A percentile compares a stretch with the other conserved stretches of the same genome.
These are phyloP conservation scores for Sanguinoderma infundibulare DNA, from an alignment of 1,284 basidiomycete genomes.

Conservation along the genomic window DNA sequence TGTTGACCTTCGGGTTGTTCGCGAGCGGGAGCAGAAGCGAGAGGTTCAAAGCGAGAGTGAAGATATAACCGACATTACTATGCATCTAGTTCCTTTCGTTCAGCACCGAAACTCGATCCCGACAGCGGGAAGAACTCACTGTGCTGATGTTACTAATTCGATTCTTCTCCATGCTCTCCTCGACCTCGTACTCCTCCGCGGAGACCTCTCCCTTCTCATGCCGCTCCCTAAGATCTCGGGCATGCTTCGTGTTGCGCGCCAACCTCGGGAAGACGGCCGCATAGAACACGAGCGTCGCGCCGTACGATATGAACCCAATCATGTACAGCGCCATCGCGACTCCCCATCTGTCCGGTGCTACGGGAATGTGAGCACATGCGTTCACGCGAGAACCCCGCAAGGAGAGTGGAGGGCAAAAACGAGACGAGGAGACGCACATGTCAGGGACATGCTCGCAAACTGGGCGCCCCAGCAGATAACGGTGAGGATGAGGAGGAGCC, in stretches of 20 bases:
- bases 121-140: conserved; percentile 44
- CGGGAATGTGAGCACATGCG: conserved; percentile 2
- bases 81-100: conserved; percentile 52
- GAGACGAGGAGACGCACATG: conserved; percentile 45
- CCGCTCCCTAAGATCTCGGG: conserved; percentile 61
- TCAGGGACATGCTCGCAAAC: conserved; percentile 76
- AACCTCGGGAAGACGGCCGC: conserved; percentile 83
- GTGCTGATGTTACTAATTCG: conserved; percentile 86
- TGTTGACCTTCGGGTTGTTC: conserved; percentile 71
- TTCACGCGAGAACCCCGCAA: too few relatives aligned
- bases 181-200: conserved; percentile 68
- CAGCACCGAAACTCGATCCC: background rate
- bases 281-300: conserved; percentile 82
- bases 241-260: conserved; percentile 76
- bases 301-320: conserved; percentile 78
- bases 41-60: conserved; percentile 69
- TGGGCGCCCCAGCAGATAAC: conserved; percentile 81
- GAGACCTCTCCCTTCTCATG: conserved; percentile 63
- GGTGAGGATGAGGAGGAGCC: conserved; percentile 75
- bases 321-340: conserved; percentile 82
- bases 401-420: background rate
- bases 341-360: conserved; percentile 73
- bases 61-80: conserved; percentile 77
- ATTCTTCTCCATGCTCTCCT: conserved; percentile 85
- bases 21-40: conserved; percentile 75